Conservation (phyloP, 495 filamentous ascomycete genomes). For the Margaritispora aquatica region DNA sequence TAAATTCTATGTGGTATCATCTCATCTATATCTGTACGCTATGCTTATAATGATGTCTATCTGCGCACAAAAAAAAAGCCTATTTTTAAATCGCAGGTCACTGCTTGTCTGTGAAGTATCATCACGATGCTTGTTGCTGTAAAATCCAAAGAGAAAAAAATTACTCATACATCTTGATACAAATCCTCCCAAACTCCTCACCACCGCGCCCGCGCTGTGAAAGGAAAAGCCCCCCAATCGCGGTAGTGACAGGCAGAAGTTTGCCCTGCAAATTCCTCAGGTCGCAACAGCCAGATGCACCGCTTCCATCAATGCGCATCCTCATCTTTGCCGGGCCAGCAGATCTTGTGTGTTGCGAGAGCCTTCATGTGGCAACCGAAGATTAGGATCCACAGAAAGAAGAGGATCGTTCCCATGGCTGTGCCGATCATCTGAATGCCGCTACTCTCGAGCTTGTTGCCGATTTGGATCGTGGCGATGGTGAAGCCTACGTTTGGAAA, state of each 20-base stretch:
- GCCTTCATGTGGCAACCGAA: constrained; percentile 46
- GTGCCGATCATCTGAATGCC: constrained; percentile 38
- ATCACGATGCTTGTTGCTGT: background rate
- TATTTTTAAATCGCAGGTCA: background rate
- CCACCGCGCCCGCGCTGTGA: background rate
- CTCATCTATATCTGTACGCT: background rate
- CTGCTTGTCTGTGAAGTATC: background rate
- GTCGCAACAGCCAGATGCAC: background rate
- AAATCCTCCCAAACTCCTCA: background rate
- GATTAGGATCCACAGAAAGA: constrained; percentile 54
- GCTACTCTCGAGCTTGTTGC: constrained; percentile 32
- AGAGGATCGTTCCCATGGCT: constrained; percentile 46
- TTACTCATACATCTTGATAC: no score
- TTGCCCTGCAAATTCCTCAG: background rate
- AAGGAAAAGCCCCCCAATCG: background rate
- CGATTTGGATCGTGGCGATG: constrained; percentile 40
- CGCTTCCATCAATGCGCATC: constrained; percentile 29
- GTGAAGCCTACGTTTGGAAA: constrained; percentile 56
- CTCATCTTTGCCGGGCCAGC: constrained; percentile 59
- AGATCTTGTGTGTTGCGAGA: constrained; percentile 45
- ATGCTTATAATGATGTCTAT: background rate
- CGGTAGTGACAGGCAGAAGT: background rate
- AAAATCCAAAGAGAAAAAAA: background rate
- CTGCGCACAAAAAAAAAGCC: background rate
- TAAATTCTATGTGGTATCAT: background rate